Base-by-base conservation (phyloP, 805 yeast species). In the Pichia manshurica region DNA sequence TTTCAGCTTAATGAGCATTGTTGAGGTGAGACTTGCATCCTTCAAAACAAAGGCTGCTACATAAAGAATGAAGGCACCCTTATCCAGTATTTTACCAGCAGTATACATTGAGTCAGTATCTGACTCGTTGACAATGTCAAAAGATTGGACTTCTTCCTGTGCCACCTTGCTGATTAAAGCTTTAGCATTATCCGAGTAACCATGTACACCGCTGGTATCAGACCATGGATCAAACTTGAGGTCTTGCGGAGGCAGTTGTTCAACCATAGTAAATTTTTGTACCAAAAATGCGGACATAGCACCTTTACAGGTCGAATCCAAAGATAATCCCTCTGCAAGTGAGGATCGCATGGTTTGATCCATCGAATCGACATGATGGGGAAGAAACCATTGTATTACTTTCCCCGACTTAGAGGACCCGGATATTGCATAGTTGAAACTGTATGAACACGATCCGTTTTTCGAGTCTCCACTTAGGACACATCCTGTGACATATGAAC, bases 71-170 rank as follows among this genome's bases (percentile, higher is more conserved):
- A 85, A 84, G 0, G 98, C 96, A 66, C 86, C 93, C 67, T 90
- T 93, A 55, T 89, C 96, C 43, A 90, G 69, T 23, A 80, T 74
- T 63, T 93, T 91, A 12, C 98, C 99, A 2, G 95, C 77, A 19
- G 87, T 81, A 66, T 91, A 91, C 86, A 90, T 90, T 0, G 96
- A 87, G 52, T 87, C 87, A 10, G 82, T 69, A 57, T 84, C 69
- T n/a, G 84, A 74, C 63, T 74, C 76, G 16, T 72, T 74, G 4
- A 67, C 66, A 32, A 84, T 73, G 52, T 83, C 86, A 47, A 61
- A 63, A 45, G 71, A 77, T 25, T 71, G 57, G 9, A 76, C 63
- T 55, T 85, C 93, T 5, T 62, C 51, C n/a, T 56, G 59, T 2
- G 86, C 84, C 1, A 77, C 77, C 19, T 61, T 55, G 10, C 67